Base-by-base conservation (phyloP, 2,329 filamentous ascomycete genomes). In the Diaporthe amygdali region DNA sequence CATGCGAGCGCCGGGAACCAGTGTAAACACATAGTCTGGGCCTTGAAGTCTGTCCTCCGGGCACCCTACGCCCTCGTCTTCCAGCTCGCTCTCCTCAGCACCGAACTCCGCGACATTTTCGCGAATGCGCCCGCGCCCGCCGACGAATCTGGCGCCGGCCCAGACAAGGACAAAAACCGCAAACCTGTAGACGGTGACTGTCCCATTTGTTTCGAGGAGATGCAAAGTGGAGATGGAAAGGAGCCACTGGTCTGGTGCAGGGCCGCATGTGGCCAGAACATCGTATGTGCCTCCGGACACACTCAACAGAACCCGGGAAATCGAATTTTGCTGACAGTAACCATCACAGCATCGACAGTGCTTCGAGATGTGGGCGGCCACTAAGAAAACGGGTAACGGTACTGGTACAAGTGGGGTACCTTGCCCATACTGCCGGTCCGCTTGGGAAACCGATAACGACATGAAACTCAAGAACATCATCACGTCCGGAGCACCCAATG, bases 11-110 rank as follows among this genome's bases (percentile, higher is more conserved):
- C 83, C 41, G 87, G 88, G 0, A 84, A 88, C 39, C 88, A 91
- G 72, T 92, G 91, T 85, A 93, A 93, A 76, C 91, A 93, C 74
- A 81, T 90, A 32, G 72, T 92, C 52, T 93, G 90, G 76, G 88
- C 87, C 30, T 83, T 93, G 78, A 82, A 86, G 15, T 84, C 87
- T 22, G 89, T 92, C 1, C 84, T 93, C 41, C 87, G 87, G 56
- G 90, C 88, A 0, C 86, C 84, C 2, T 83, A 82, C 67, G 78
- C 90, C 0, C 79, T 90, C 5, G 84, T 88, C 9, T 92, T 92
- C 75, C 91, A 93, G 76, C 83, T 90, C 7, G 90, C 89, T 0
- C 85, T 93, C 32, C 81, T 91, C 9, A 83, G 84, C 55, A 83
- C 82, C 2, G 91, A 93, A 78, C 83, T 93, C n/a, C 81, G 81